Evolutionary conservation across 75 land plant genomes (phyloP), one percentile per base, ranked within the genome.

Genomic region (Chamaecyparis obtusa): DNA sequence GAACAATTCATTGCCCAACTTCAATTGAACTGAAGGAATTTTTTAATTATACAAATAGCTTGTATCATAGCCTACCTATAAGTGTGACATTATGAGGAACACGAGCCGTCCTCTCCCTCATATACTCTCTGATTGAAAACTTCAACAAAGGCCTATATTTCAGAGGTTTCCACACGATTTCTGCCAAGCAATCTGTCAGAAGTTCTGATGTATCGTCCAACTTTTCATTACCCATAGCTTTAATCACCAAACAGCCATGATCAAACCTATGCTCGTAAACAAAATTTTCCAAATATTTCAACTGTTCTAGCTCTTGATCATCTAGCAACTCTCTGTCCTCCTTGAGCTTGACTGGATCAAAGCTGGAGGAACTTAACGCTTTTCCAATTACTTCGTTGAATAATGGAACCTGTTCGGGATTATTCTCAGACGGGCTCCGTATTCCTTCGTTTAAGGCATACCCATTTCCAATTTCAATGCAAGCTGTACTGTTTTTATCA

Each of bases 141-240:
- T 89, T 86, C 39, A 98, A 84, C 78, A 95, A 84, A 16, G 90
- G 88, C 1, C 88, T 82, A 83, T 95, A 95, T 39, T 90, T 91
- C 11, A 81, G 33, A 7, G 94, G 93, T 46, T 92, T 87, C 84
- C 90, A 85, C 96, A 95, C 92, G 48, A 96, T 91, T 88, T 96
- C 97, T 8, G 91, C 90, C 64, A 97, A 98, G 0, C 97, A 95
- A 60, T 95, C 99, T 67, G 98, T 91, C 33, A 98, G 90, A 82
- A 98, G 90, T 24, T 69, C 84, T 39, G 77, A 93, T 0, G 93
- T 86, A 17, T 54, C 46, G 48, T 92, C 92, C 81, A 94, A 88
- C 64, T 96, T 94, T 43, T 92, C 91, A 14, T 79, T 87, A 16
- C 89, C 87, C 93, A 98, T 90, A 16, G 85, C 87, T 75, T 91